Base-by-base conservation (phyloP, 495 filamentous ascomycete genomes). In the Hyphodiscus hymeniophilus region DNA sequence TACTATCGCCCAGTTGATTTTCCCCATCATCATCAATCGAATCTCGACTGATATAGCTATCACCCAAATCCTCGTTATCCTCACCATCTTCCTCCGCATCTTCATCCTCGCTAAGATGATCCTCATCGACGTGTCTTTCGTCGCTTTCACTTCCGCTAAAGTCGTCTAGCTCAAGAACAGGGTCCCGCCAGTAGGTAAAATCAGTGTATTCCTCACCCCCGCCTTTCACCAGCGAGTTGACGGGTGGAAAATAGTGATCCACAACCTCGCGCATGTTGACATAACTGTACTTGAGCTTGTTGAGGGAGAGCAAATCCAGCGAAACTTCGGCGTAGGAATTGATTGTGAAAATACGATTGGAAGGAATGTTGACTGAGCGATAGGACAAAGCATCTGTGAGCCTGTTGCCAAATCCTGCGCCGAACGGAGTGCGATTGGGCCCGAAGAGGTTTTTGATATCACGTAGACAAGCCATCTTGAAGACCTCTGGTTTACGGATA, bases 381-480 rank as follows among this genome's bases (percentile, higher is more conserved):
- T 99, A 99, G 52, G 87, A 94, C 53, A 99, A 74, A 31, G 94
- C 92, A 59, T 99, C 92, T 3, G 92, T 99, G 48, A 99, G 74
- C 35, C 91, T 80, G 63, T 99, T 99, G 47, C 92, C 92, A 62
- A 99, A 99, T 0, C 92, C 92, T 13, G 92, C 94, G 56, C 91
- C 97, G 63, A 99, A 99, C 0, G 92, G 92, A 18, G 79, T 83
- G 45, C 80, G 71, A 20, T 85, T 80, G 1, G 75, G 75, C n/a
- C 77, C 80, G 59, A 95, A 99, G 1, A 99, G 78, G 39, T 79
- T 84, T 49, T 87, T 74, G 50, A 99, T 96, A 65, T 99, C 92
- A 18, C 92, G 80, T 33, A 99, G 67, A 51, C 94, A 97, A 4
- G 91, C 84, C 92, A 99, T 99, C 68, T 99, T 99, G 78, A 99